phyloP scores from a whole-genome alignment of 1,139 yeast genomes.

The Nakaseomyces glabratus region DNA sequence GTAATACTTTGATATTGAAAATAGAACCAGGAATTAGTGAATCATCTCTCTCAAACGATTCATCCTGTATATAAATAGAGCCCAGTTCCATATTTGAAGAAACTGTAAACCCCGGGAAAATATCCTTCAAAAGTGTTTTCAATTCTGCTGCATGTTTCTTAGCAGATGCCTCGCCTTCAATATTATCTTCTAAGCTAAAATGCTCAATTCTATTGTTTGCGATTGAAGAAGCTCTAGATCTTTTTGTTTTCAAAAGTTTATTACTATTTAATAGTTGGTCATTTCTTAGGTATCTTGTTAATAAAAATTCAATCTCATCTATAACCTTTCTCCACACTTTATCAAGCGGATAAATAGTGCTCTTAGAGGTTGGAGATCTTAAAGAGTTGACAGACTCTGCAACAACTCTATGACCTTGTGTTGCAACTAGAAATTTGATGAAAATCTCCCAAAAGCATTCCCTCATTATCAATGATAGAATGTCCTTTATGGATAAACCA shows the following conservation, averaged over 20 bases:
- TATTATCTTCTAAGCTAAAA: conserved; percentile 34
- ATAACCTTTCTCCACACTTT: conserved; percentile 52
- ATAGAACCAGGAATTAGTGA: conserved; percentile 65
- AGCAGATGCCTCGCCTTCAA: conserved; percentile 27
- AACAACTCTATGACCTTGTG: conserved; percentile 65
- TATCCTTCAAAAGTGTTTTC: conserved; percentile 41
- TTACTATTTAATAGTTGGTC: conserved; percentile 10
- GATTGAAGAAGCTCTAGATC: conserved; percentile 5
- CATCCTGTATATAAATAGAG: conserved; percentile 53
- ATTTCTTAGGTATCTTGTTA: conserved; percentile 20
- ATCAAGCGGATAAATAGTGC: conserved; percentile 38
- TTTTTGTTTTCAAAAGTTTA: conserved; percentile 9
- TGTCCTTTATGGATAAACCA: conserved; percentile 36
- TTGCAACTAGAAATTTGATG: conserved; percentile 49
- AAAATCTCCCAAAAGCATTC: conserved; percentile 66
- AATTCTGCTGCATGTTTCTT: conserved; percentile 38
- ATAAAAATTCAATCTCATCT: conserved; percentile 47
- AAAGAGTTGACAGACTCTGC: conserved; percentile 42
- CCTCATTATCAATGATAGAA: conserved; percentile 50
- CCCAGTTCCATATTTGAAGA: conserved; percentile 29
- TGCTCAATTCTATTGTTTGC: conserved; percentile 25
- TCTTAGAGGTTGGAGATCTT: conserved; percentile 22
- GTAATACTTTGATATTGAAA: conserved; percentile 71
- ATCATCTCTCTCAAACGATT: conserved; percentile 49
- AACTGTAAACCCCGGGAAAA: conserved; percentile 55